Evolutionary conservation across 768 basidiomycete genomes (phyloP).

Genomic region (Hirschioporus abietinus): DNA sequence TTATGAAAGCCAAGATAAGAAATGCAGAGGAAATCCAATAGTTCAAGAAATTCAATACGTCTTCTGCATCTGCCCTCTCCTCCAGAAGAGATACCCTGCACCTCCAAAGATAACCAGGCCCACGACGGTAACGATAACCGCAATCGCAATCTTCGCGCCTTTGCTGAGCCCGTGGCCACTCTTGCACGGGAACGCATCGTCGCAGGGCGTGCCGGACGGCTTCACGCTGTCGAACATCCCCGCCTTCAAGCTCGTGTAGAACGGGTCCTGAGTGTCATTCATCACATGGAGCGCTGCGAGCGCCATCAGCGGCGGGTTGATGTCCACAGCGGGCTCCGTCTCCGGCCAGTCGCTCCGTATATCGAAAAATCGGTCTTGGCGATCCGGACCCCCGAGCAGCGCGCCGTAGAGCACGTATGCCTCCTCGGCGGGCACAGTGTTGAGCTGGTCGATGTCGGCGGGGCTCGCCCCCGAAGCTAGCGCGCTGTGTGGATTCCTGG

Average conservation of each 20-base stretch:
- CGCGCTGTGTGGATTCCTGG: conserved; percentile 86
- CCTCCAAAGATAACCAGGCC: conserved; percentile 51
- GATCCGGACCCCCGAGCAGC: conserved; percentile 82
- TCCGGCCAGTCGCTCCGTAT: conserved; percentile 87
- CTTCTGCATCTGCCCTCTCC: neutral
- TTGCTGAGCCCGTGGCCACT: conserved; percentile 45
- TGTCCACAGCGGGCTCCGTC: conserved; percentile 86
- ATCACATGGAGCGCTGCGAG: conserved; percentile 75
- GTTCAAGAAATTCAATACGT: neutral
- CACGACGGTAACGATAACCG: conserved; percentile 54
- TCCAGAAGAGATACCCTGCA: conserved; percentile 22
- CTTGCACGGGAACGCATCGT: conserved; percentile 50
- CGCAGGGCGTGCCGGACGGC: conserved; percentile 74
- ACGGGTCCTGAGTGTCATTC: conserved; percentile 66
- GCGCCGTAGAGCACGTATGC: conserved; percentile 81
- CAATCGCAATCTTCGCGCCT: conserved; percentile 66
- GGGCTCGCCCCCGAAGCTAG: conserved; percentile 74
- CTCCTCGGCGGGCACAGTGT: conserved; percentile 66
- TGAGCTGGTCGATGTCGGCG: conserved; percentile 53
- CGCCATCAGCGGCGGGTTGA: conserved; percentile 86
- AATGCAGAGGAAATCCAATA: neutral
- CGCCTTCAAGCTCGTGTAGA: conserved; percentile 63
- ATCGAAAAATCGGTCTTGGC: conserved; percentile 72
- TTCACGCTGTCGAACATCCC: conserved; percentile 59
- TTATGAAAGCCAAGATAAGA: neutral